Conservation (phyloP, 2,329 filamentous ascomycete species). For the Scytalidium lignicola region DNA sequence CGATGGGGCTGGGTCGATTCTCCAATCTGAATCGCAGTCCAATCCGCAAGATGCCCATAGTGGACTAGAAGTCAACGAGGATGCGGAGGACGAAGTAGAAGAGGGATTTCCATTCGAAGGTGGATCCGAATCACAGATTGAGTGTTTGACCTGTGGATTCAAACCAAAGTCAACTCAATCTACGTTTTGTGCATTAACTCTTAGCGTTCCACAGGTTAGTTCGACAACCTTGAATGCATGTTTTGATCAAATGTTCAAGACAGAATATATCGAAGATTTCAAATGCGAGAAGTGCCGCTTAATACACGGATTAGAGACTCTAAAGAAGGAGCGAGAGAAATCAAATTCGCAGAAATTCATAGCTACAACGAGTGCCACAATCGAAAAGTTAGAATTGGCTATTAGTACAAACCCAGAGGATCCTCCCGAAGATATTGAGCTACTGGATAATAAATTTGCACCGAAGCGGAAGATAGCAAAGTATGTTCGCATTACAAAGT, state of each 20-base stretch:
- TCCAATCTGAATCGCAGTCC: background rate
- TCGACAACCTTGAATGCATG: slow-evolving; percentile 80
- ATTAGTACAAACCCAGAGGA: slow-evolving; percentile 79
- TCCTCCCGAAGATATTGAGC: slow-evolving; percentile 62
- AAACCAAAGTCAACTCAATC: slow-evolving; percentile 79
- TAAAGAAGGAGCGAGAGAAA: slow-evolving; percentile 52
- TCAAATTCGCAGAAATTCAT: slow-evolving; percentile 48
- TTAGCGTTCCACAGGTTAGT: slow-evolving; percentile 81
- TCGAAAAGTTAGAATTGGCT: slow-evolving; percentile 61
- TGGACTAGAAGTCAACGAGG: background rate
- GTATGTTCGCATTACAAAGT: slow-evolving; percentile 79
- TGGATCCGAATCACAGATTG: slow-evolving; percentile 86
- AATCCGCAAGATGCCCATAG: background rate
- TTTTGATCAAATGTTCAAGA: slow-evolving; percentile 91
- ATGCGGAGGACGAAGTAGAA: slow-evolving; percentile 37
- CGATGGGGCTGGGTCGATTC: background rate
- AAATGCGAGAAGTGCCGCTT: slow-evolving; percentile 90
- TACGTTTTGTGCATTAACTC: slow-evolving; percentile 84
- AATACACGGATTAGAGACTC: slow-evolving; percentile 66
- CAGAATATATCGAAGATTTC: slow-evolving; percentile 94
- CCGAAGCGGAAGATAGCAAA: slow-evolving; percentile 82
- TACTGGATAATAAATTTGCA: slow-evolving; percentile 69
- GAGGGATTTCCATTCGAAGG: slow-evolving; percentile 90
- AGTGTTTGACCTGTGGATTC: slow-evolving; percentile 86
- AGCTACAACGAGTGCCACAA: slow-evolving; percentile 48